Conservation (phyloP, 1,139 yeast genomes). For the Kodamaea sp. region DNA sequence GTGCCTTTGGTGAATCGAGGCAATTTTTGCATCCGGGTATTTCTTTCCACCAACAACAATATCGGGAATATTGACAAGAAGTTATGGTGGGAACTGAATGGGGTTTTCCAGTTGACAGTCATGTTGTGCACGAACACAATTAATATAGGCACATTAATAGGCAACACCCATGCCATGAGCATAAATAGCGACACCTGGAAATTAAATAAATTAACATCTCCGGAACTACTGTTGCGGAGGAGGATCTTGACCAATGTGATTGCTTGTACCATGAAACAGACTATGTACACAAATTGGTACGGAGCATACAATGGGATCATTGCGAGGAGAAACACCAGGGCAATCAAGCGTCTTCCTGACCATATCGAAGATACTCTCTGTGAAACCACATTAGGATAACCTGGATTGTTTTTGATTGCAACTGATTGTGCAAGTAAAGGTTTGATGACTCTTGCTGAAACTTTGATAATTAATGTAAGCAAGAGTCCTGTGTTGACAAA, state of each 20-base stretch:
- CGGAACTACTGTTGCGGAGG: conserved; percentile 7
- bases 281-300: conserved; percentile 71
- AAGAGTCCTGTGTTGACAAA: conserved; percentile 13
- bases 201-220: conserved; percentile 33
- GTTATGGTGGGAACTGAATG: conserved; percentile 77
- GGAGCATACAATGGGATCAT: conserved; percentile 66
- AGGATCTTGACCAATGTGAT: conserved; percentile 41
- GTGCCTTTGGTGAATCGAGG: conserved; percentile 9
- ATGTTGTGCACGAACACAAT: conserved; percentile 72
- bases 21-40: conserved; percentile 23
- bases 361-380: conserved; percentile 4
- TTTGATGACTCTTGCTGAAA: not conserved
- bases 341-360: conserved; percentile 29
- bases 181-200: conserved; percentile 57
- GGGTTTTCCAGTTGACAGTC: conserved; percentile 69
- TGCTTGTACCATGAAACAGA: conserved; percentile 56
- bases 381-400: not conserved
- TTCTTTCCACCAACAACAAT: conserved; percentile 49
- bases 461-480: not conserved
- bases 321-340: conserved; percentile 36
- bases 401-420: not conserved
- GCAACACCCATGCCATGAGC: conserved; percentile 66
- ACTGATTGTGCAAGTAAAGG: not conserved
- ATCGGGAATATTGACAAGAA: conserved; percentile 67
- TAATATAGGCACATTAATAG: conserved; percentile 67